These are phyloP conservation scores for Trichosporon faecale DNA, from an alignment of 1,284 basidiomycete genomes.

Conservation along the genomic window DNA sequence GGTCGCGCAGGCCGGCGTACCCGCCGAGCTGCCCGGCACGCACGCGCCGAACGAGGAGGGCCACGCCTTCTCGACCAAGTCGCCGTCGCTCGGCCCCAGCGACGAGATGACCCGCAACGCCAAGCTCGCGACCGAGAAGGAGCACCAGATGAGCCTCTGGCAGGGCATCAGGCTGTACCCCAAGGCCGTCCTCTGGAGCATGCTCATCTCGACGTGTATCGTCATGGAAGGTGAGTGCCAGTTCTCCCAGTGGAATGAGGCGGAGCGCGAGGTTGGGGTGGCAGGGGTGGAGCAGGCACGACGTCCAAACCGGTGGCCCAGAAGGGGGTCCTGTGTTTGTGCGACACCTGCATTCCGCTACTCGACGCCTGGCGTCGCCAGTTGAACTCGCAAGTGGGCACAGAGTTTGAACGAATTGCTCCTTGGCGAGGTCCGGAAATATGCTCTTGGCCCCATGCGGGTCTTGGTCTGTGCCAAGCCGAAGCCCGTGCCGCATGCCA, in stretches of 20 bases:
- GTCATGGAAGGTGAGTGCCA: conserved; percentile 53
- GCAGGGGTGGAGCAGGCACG: not conserved
- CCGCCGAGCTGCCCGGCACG: conserved; percentile 8
- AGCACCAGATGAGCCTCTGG: conserved; percentile 48
- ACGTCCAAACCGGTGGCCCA: not conserved
- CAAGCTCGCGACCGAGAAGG: conserved; percentile 36
- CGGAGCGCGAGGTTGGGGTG: not conserved
- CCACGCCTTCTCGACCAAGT: not conserved
- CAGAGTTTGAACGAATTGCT: not conserved
- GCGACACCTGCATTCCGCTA: not conserved
- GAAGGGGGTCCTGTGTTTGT: not conserved
- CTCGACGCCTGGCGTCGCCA: not conserved
- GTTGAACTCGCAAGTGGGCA: not conserved
- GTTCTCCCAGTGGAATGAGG: not conserved
- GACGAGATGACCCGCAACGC: conserved; percentile 19
- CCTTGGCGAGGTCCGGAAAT: not conserved
- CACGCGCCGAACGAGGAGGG: not conserved
- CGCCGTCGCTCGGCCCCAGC: not conserved
- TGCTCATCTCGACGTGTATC: conserved; percentile 53
- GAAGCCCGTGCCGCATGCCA: too few relatives aligned
- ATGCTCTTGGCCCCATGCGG: not conserved
- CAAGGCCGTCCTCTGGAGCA: conserved; percentile 54
- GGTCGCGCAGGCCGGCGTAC: not conserved
- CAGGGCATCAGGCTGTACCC: conserved; percentile 51
- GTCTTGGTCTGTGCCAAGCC: not conserved